Evolutionary conservation across 192 early-diverging fungal species (phyloP).

Genomic region (Backusella sp.): DNA sequence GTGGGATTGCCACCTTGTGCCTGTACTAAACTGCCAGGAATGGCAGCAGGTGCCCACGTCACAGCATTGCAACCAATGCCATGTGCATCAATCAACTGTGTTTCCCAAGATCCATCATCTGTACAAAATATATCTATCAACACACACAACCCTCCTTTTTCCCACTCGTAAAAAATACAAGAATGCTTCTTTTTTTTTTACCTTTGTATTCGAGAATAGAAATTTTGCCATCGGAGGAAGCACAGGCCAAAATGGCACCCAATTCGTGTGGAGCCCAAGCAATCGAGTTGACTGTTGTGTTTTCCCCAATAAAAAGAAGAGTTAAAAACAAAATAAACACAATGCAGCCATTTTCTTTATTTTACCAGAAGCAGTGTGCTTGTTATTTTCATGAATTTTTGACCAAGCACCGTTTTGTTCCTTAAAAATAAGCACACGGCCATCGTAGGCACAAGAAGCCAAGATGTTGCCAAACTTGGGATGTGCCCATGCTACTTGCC

Average conservation of each 20-base stretch:
- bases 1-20: constrained; percentile 55
- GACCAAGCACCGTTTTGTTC: constrained; percentile 81
- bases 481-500: constrained; percentile 99
- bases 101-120: constrained; percentile 90
- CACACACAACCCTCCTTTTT: not conserved
- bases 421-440: constrained; percentile 95
- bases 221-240: constrained; percentile 93
- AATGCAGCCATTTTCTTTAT: not conserved
- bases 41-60: constrained; percentile 89
- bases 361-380: constrained; percentile 88
- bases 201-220: constrained; percentile 93
- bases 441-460: constrained; percentile 96
- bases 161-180: not conserved
- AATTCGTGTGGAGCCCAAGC: constrained; percentile 97
- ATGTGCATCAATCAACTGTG: constrained; percentile 77
- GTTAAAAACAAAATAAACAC: not conserved
- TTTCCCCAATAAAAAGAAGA: not conserved
- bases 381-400: constrained; percentile 82
- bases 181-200: constrained; percentile 25
- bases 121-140: constrained; percentile 1
- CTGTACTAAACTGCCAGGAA: constrained; percentile 71
- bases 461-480: constrained; percentile 96
- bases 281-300: constrained; percentile 84
- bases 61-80: constrained; percentile 91
- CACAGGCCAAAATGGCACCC: constrained; percentile 88